Evolutionary conservation across 2,329 filamentous ascomycete genomes (phyloP).

Genomic region (Fusarium sp.): DNA sequence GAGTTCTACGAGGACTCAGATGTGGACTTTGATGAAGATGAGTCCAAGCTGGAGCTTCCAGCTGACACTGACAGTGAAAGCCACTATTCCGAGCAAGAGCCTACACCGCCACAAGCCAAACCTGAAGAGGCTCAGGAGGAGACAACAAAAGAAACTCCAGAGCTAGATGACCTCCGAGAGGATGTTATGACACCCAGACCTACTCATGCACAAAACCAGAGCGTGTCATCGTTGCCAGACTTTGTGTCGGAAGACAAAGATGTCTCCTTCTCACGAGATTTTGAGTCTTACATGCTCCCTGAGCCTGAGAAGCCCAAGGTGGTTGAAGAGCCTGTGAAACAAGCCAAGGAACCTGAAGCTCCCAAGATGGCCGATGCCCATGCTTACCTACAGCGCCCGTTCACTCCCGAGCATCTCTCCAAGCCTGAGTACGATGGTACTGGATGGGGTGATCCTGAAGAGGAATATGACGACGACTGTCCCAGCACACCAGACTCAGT

Average conservation of each 20-base stretch:
- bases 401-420: conserved; percentile 65
- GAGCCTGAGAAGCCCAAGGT: conserved; percentile 52
- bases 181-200: conserved; percentile 65
- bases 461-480: conserved; percentile 65
- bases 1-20: conserved; percentile 68
- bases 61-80: conserved; percentile 59
- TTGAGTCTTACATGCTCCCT: conserved; percentile 62
- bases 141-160: not conserved
- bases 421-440: conserved; percentile 75
- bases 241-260: conserved; percentile 52
- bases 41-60: conserved; percentile 64
- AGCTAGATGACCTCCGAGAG: conserved; percentile 55
- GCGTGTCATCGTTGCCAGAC: conserved; percentile 53
- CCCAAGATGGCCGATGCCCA: conserved; percentile 54
- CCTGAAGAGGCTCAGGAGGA: conserved; percentile 56
- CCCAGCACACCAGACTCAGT: conserved; percentile 89
- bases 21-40: conserved; percentile 67
- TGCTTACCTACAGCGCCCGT: conserved; percentile 57
- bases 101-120: conserved; percentile 42
- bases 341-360: conserved; percentile 40
- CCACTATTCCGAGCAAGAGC: conserved; percentile 51
- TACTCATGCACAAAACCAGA: conserved; percentile 41
- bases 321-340: conserved; percentile 46
- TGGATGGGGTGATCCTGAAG: conserved; percentile 68
- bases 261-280: conserved; percentile 57